Conservation (phyloP, 495 filamentous ascomycete genomes). For the Lophium mytilinum region DNA sequence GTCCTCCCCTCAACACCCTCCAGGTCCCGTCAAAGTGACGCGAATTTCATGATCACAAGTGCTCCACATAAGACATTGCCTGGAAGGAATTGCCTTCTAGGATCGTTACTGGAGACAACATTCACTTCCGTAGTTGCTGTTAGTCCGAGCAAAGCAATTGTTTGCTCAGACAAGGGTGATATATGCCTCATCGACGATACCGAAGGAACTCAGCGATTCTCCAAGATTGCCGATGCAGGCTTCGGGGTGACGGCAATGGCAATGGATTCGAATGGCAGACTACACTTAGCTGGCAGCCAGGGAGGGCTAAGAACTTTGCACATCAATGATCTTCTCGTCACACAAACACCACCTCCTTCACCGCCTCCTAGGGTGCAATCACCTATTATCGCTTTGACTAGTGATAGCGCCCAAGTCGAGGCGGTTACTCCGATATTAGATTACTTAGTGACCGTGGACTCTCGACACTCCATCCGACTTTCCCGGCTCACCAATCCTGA, state of each 20-base stretch:
- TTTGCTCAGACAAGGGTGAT: slow-evolving; percentile 65
- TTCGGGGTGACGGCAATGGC: slow-evolving; percentile 51
- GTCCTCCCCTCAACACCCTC: slow-evolving; percentile 38
- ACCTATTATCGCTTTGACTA: slow-evolving; percentile 8
- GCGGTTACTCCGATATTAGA: slow-evolving; percentile 55
- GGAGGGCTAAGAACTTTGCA: slow-evolving; percentile 21
- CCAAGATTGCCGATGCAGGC: slow-evolving; percentile 51
- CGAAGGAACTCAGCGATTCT: slow-evolving; percentile 60
- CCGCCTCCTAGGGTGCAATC: slow-evolving; percentile 18
- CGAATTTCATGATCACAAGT: slow-evolving; percentile 36
- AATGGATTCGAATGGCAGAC: slow-evolving; percentile 21
- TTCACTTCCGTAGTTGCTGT: slow-evolving; percentile 75
- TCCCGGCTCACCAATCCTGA: slow-evolving; percentile 15
- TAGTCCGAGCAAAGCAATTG: slow-evolving; percentile 53
- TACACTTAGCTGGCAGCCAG: slow-evolving; percentile 24
- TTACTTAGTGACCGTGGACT: slow-evolving; percentile 68
- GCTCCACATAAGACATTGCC: slow-evolving; percentile 36
- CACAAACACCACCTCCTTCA: slow-evolving; percentile 21
- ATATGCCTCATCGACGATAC: slow-evolving; percentile 75
- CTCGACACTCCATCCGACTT: slow-evolving; percentile 57
- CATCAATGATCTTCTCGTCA: slow-evolving; percentile 8
- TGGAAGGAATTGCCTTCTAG: slow-evolving; percentile 64
- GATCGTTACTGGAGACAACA: slow-evolving; percentile 65
- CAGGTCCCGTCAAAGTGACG: slow-evolving; percentile 39
- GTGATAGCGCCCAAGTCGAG: slow-evolving; percentile 25